Base-by-base conservation (phyloP, 2,329 filamentous ascomycete species). In the Plenodomus lindquistii region DNA sequence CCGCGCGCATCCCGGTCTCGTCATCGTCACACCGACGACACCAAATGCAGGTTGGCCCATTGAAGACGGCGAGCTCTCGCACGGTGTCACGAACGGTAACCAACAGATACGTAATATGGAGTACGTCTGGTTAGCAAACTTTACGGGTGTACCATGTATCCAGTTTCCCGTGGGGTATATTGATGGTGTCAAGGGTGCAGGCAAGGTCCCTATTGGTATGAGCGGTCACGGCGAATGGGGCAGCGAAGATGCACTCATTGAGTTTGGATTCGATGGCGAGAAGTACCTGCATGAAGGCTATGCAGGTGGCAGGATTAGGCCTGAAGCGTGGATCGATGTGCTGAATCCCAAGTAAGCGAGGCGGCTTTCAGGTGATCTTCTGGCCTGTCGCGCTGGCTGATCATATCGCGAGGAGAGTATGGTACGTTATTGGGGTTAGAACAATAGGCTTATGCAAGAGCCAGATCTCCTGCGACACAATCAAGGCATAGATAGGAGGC, bases 61-160 rank as follows among this genome's bases (percentile, higher is more conserved):
- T 10, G 85, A 88, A 35, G 76, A 85, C 15, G 75, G 75, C n/a
- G 85, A 91, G 62, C 67, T 85, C 4, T 58, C 66, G 7, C 73
- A 78, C 39, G 92, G 92, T 2, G 77, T 90, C 57, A 86, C 81
- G 31, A 87, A 97, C 69, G 86, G 81, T 0, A 91, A 94, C 67
- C 78, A 75, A 52, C 85, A 84, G 15, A 76, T 96, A n/a, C 78
- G 82, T 20, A 89, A 83, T 65, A 96, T 96, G 90, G 84, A 87
- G 70, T 96, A 90, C 72, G 85, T 89, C 15, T 96, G 88, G 82
- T 73, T 96, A 29, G 88, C 91, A 6, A 97, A 97, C 72, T 86
- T 91, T 60, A 84, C 80, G 0, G 92, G 92, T 0, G 85, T 86
- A 40, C 92, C 92, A 1, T 85, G 89, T 1, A 81, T 95, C 11